Conservation (phyloP, 345 rosid genomes). For the Populus euphratica region DNA sequence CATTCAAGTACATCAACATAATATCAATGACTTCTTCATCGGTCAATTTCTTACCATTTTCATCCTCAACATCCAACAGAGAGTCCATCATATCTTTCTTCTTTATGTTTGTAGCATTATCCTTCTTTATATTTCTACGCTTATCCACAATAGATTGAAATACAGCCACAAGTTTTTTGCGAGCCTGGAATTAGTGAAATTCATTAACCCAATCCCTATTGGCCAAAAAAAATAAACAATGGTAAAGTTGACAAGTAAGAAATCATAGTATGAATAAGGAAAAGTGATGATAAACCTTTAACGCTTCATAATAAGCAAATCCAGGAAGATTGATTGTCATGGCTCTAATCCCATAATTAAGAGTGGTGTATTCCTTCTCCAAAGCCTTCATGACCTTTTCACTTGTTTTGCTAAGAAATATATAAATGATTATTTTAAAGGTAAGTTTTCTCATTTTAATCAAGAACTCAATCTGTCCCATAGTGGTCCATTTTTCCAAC, state of each 20-base stretch:
- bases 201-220: no score
- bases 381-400: conserved; percentile 53
- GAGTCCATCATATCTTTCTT: conserved; percentile 34
- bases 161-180: conserved; percentile 60
- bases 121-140: conserved; percentile 43
- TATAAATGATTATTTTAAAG: conserved; percentile 68
- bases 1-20: conserved; percentile 25
- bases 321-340: conserved; percentile 90
- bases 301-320: conserved; percentile 72
- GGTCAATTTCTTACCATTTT: conserved; percentile 20
- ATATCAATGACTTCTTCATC: conserved; percentile 33
- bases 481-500: conserved; percentile 59
- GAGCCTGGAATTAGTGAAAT: conserved; percentile 40
- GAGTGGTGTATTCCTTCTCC: conserved; percentile 66
- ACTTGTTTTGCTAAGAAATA: conserved; percentile 71
- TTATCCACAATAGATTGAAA: conserved; percentile 54
- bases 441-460: conserved; percentile 72
- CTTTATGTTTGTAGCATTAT: background rate
- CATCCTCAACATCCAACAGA: conserved; percentile 34
- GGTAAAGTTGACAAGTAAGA: background rate
- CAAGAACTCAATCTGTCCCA: conserved; percentile 65
- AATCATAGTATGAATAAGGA: background rate
- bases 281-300: conserved; percentile 41
- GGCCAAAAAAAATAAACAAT: no score
- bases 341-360: conserved; percentile 78